These are phyloP conservation scores for Didymella keratinophila DNA, from an alignment of 2,329 filamentous ascomycete genomes.

Conservation along the genomic window DNA sequence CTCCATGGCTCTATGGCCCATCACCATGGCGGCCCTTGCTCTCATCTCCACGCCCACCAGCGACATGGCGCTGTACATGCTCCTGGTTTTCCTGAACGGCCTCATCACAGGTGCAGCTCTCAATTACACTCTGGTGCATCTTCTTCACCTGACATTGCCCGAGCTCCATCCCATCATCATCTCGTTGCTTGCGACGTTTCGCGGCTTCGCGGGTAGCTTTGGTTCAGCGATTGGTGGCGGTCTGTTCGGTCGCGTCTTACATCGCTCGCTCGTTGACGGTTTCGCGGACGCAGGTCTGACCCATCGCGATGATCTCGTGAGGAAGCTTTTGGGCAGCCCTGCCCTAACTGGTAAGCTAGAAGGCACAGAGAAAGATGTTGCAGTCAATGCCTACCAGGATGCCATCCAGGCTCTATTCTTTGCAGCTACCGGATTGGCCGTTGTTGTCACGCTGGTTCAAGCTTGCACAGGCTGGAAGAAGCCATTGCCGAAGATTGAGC, in stretches of 20 bases:
- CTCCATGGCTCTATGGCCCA: conserved; percentile 68
- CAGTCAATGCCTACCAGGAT: conserved; percentile 62
- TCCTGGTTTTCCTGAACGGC: conserved; percentile 73
- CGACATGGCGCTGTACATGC: conserved; percentile 63
- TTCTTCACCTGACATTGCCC: conserved; percentile 73
- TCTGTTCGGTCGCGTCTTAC: conserved; percentile 71
- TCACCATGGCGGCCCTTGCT: conserved; percentile 66
- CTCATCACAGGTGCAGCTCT: conserved; percentile 74
- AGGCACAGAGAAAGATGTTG: conserved; percentile 61
- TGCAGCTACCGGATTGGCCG: conserved; percentile 58
- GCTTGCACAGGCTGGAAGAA: conserved; percentile 66
- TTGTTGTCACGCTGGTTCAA: conserved; percentile 61
- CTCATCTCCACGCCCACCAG: conserved; percentile 62
- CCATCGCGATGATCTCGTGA: conserved; percentile 56
- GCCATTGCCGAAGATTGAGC: conserved; percentile 34
- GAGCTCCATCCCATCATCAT: conserved; percentile 78
- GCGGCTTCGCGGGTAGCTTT: conserved; percentile 82
- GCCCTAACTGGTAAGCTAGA: conserved; percentile 60
- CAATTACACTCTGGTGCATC: conserved; percentile 83
- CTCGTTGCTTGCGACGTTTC: conserved; percentile 78
- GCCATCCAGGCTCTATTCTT: conserved; percentile 63
- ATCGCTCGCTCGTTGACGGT: conserved; percentile 61
- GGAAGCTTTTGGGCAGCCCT: conserved; percentile 66
- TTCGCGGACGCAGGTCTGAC: conserved; percentile 60
- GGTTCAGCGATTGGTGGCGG: conserved; percentile 82